These are phyloP conservation scores for Oenanthe javanica DNA, from an alignment of 140 eudicot genomes.

Conservation along the genomic window DNA sequence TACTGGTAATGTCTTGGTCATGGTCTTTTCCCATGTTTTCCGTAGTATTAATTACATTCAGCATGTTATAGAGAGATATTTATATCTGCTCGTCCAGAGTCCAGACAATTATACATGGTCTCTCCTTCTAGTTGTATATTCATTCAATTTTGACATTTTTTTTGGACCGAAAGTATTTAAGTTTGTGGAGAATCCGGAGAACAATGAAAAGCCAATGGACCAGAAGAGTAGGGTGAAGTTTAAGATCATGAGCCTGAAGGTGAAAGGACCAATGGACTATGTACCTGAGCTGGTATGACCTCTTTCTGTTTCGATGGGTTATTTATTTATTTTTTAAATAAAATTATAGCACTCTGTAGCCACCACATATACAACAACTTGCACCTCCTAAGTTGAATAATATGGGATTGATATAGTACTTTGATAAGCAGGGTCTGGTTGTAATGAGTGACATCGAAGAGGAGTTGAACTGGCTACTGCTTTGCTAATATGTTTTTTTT, in stretches of 20 bases:
- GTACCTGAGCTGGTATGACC: slow-evolving; percentile 73
- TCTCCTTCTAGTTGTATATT: neutral
- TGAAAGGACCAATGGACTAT: slow-evolving; percentile 62
- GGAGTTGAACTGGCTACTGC: neutral
- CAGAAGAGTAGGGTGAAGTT: slow-evolving; percentile 66
- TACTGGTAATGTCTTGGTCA: slow-evolving; percentile 43
- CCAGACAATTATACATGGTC: neutral
- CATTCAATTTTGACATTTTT: neutral
- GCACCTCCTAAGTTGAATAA: neutral
- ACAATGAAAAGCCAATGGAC: slow-evolving; percentile 50
- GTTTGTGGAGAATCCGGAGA: slow-evolving; percentile 80
- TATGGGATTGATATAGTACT: neutral
- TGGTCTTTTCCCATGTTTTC: neutral
- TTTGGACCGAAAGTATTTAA: slow-evolving; percentile 44
- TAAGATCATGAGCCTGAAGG: slow-evolving; percentile 79
- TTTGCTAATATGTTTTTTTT: neutral
- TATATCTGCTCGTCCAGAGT: too few species aligned
- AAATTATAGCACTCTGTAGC: neutral
- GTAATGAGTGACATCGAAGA: neutral
- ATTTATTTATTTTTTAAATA: too few species aligned
- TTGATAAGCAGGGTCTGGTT: neutral
- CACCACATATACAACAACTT: neutral
- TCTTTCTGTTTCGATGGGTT: neutral
- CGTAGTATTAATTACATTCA: neutral
- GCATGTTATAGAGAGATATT: too few species aligned